Conservation (phyloP, 352 stramenopile genomes). For the Thraustochytrium aureum region DNA sequence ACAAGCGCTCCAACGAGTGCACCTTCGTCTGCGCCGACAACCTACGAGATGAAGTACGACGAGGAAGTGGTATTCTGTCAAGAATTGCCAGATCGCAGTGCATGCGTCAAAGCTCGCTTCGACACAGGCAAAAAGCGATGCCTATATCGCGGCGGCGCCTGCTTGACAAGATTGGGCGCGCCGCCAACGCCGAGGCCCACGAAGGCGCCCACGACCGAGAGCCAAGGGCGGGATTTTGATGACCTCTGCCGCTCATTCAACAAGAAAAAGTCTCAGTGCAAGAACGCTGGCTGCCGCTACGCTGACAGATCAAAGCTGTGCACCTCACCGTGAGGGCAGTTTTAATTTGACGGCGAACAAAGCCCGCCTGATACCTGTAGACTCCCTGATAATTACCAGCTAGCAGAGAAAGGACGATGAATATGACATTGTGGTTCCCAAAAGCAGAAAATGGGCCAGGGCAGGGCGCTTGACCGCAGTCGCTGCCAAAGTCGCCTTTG, state of each 20-base stretch:
- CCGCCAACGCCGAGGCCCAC: neutral
- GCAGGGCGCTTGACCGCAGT: no score
- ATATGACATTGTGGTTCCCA: no score
- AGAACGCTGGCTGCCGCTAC: neutral
- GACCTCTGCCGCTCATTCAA: neutral
- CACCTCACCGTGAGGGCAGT: no score
- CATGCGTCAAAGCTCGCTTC: neutral
- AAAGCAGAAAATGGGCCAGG: no score
- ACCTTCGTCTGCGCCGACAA: neutral
- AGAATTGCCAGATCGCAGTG: neutral
- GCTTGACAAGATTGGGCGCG: constrained; percentile 52
- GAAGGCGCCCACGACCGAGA: constrained; percentile 4
- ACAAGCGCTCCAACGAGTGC: neutral
- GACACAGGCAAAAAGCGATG: constrained; percentile 35
- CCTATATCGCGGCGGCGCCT: constrained; percentile 53
- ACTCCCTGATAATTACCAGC: no score
- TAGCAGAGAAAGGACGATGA: no score
- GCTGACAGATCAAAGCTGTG: no score
- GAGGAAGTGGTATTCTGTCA: neutral
- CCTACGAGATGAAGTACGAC: neutral
- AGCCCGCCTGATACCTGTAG: no score
- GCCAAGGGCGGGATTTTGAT: neutral
- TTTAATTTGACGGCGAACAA: no score
- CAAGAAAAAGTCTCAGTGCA: neutral
- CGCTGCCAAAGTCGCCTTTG: no score